These are phyloP conservation scores for Sugiyamaella novakii DNA, from an alignment of 1,139 yeast genomes.

Conservation along the genomic window DNA sequence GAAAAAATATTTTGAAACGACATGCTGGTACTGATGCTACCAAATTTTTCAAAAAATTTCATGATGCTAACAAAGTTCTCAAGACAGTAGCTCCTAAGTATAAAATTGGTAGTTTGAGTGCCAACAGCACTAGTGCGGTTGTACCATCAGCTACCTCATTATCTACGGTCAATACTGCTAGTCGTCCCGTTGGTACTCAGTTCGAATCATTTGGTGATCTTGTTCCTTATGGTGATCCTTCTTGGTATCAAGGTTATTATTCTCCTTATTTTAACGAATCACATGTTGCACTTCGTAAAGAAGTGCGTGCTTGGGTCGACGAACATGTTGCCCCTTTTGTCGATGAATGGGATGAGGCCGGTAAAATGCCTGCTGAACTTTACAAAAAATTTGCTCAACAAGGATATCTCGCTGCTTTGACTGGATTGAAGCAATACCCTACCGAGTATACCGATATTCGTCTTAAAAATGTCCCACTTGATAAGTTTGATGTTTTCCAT, in stretches of 20 bases:
- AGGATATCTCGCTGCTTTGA: slow-evolving; percentile 41
- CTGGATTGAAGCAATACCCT: slow-evolving; percentile 42
- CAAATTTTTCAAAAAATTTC: slow-evolving; percentile 61
- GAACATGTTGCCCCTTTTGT: slow-evolving; percentile 44
- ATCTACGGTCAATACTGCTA: slow-evolving; percentile 22
- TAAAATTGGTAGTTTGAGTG: slow-evolving; percentile 42
- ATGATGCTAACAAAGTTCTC: slow-evolving; percentile 47
- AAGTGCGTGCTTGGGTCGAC: slow-evolving; percentile 47
- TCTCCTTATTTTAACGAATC: slow-evolving; percentile 47
- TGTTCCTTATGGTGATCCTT: slow-evolving; percentile 49
- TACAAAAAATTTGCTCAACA: slow-evolving; percentile 41
- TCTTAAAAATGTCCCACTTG: slow-evolving; percentile 41
- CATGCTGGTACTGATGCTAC: slow-evolving; percentile 94
- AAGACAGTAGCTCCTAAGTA: slow-evolving; percentile 44
- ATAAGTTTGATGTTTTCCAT: slow-evolving; percentile 45
- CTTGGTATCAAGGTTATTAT: slow-evolving; percentile 48
- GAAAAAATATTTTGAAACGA: slow-evolving; percentile 67
- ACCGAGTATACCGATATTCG: slow-evolving; percentile 40
- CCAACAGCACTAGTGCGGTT: slow-evolving; percentile 29
- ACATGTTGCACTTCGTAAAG: slow-evolving; percentile 44
- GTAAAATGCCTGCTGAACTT: slow-evolving; percentile 40
- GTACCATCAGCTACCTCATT: slow-evolving; percentile 26
- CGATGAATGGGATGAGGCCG: slow-evolving; percentile 49
- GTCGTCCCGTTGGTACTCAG: slow-evolving; percentile 14
- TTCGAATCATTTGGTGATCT: slow-evolving; percentile 44